These are phyloP conservation scores for Spergularia bocconei DNA, from an alignment of 148 eudicot genomes.

Conservation along the genomic window DNA sequence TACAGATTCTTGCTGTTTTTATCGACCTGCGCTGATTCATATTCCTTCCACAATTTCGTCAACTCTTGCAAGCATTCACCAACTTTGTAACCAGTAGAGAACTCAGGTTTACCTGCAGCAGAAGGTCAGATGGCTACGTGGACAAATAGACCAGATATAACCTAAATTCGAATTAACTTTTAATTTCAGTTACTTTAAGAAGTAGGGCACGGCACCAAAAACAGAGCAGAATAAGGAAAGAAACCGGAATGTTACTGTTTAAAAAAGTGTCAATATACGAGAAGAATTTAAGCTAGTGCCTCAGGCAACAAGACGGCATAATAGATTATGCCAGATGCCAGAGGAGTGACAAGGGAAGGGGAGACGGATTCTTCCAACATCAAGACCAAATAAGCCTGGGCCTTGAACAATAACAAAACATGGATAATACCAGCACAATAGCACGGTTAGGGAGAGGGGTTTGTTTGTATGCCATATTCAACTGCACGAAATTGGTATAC, in stretches of 20 bases:
- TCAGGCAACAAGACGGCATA: not conserved
- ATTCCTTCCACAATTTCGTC: slow-evolving; percentile 81
- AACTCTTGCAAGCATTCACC: slow-evolving; percentile 96
- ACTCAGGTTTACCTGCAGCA: slow-evolving; percentile 69
- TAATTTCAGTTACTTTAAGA: not conserved
- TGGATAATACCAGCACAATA: too few species aligned
- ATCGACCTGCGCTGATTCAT: slow-evolving; percentile 53
- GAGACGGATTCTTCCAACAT: not conserved
- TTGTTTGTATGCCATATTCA: slow-evolving; percentile 14
- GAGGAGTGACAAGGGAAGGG: not conserved
- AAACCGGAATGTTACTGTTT: not conserved
- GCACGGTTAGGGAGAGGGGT: not conserved
- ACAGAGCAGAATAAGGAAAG: not conserved
- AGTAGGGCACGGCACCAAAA: not conserved
- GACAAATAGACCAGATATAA: slow-evolving; percentile 11
- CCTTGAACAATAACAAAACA: slow-evolving; percentile 2
- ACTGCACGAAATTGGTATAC: slow-evolving; percentile 38
- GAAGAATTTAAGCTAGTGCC: not conserved
- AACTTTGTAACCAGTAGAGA: slow-evolving; percentile 59
- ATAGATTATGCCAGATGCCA: slow-evolving; percentile 3
- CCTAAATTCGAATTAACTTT: not conserved
- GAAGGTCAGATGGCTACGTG: slow-evolving; percentile 9
- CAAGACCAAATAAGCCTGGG: not conserved
- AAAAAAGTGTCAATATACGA: not conserved
- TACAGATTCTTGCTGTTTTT: slow-evolving; percentile 49